Percentiles rank a stretch among this genome's conserved stretches.
phyloP scores from a whole-genome alignment of 2,329 filamentous ascomycete species.

The Myriosclerotinia duriaeana region DNA sequence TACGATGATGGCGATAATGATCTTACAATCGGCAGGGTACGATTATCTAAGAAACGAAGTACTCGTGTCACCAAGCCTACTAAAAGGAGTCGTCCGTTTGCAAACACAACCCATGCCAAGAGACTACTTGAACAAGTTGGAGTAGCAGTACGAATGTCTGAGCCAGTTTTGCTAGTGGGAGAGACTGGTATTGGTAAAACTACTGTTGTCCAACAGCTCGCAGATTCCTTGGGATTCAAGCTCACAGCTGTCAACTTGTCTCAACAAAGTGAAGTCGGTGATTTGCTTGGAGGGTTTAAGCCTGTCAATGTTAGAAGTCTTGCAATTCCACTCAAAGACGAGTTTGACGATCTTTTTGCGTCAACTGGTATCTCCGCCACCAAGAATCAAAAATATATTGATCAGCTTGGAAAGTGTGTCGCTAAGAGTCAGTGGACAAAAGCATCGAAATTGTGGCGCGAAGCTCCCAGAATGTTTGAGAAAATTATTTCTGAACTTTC shows the following conservation, averaged over 20 bases:
- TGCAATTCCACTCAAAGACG: constrained; percentile 85
- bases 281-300: constrained; percentile 93
- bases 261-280: constrained; percentile 96
- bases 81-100: constrained; percentile 69
- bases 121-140: constrained; percentile 85
- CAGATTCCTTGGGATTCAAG: constrained; percentile 78
- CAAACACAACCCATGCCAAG: constrained; percentile 81
- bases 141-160: constrained; percentile 76
- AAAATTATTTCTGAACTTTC: constrained; percentile 61
- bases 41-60: constrained; percentile 53
- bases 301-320: constrained; percentile 87
- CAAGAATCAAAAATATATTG: constrained; percentile 84
- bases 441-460: constrained; percentile 80
- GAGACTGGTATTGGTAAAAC: constrained; percentile 99
- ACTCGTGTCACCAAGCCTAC: constrained; percentile 47
- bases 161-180: constrained; percentile 91
- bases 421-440: constrained; percentile 84
- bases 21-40: constrained; percentile 65
- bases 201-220: constrained; percentile 89
- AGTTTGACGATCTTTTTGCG: constrained; percentile 86
- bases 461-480: constrained; percentile 85
- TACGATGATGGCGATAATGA: constrained; percentile 61
- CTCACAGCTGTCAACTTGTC: constrained; percentile 93
- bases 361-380: constrained; percentile 80
- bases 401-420: constrained; percentile 75